phyloP scores from a whole-genome alignment of 2,329 filamentous ascomycete species.

The Pseudocercospora ulei region DNA sequence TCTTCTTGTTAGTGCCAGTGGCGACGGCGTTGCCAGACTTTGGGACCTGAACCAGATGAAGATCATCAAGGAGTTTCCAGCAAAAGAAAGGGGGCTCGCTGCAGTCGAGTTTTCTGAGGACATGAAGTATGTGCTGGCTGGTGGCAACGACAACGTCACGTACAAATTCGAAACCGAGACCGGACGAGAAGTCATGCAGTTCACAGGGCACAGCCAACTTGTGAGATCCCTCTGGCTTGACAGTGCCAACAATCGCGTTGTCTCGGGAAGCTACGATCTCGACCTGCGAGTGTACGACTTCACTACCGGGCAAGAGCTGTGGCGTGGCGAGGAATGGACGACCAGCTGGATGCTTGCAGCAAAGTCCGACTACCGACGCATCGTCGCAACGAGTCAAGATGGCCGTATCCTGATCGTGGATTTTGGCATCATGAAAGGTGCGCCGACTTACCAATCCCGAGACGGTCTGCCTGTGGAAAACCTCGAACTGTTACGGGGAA shows the following conservation, averaged over 20 bases:
- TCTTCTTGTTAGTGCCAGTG: slow-evolving; percentile 83
- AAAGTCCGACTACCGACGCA: slow-evolving; percentile 88
- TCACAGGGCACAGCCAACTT: slow-evolving; percentile 72
- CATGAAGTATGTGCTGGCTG: slow-evolving; percentile 82
- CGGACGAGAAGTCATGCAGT: slow-evolving; percentile 68
- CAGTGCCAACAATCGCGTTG: slow-evolving; percentile 69
- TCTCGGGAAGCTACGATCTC: slow-evolving; percentile 89
- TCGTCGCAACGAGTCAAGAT: slow-evolving; percentile 91
- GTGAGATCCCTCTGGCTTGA: slow-evolving; percentile 89
- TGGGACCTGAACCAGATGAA: slow-evolving; percentile 89
- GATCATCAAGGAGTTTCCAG: slow-evolving; percentile 79
- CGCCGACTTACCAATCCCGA: slow-evolving; percentile 22
- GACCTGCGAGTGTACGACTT: slow-evolving; percentile 93
- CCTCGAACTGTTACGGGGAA: slow-evolving; percentile 41
- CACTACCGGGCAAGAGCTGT: slow-evolving; percentile 63
- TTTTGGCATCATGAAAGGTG: slow-evolving; percentile 51
- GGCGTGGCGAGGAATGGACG: slow-evolving; percentile 90
- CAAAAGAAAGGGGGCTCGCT: slow-evolving; percentile 84
- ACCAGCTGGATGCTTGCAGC: slow-evolving; percentile 93
- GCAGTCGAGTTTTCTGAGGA: slow-evolving; percentile 96
- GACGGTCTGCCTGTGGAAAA: slow-evolving; percentile 44
- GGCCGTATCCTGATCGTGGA: slow-evolving; percentile 88
- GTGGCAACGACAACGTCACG: slow-evolving; percentile 89
- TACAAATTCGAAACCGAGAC: slow-evolving; percentile 94
- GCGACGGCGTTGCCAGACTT: slow-evolving; percentile 84